Conservation (phyloP, 1,284 basidiomycete species). For the Cutaneotrichosporon mucoides region DNA sequence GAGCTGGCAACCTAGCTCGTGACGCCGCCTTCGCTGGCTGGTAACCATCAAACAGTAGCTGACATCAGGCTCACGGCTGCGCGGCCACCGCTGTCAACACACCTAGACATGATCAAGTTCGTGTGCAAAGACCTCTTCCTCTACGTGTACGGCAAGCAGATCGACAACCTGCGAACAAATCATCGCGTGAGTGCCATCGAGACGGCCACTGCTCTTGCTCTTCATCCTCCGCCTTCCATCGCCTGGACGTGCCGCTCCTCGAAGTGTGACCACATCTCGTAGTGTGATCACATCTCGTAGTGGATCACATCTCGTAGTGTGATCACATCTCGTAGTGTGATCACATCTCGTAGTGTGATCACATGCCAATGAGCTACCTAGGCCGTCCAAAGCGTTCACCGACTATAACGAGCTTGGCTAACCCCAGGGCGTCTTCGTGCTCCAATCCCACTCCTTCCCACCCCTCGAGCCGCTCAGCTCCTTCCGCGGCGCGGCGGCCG, state of each 20-base stretch:
- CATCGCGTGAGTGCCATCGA: constrained; percentile 60
- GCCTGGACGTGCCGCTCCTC: too few relatives aligned
- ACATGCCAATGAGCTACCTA: too few relatives aligned
- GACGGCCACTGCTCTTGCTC: background rate
- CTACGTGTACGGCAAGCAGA: constrained; percentile 63
- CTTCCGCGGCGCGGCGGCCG: constrained; percentile 64
- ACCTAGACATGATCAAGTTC: constrained; percentile 88
- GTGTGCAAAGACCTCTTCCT: constrained; percentile 82
- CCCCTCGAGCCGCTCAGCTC: constrained; percentile 72
- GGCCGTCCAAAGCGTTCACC: too few relatives aligned
- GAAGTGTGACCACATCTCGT: too few relatives aligned
- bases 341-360: too few relatives aligned
- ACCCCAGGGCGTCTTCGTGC: constrained; percentile 78
- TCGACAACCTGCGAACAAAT: constrained; percentile 91
- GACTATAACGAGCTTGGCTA: too few relatives aligned
- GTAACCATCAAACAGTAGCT: background rate
- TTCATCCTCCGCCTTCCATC: too few relatives aligned
- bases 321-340: too few relatives aligned
- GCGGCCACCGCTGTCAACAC: constrained; percentile 68
- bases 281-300: too few relatives aligned
- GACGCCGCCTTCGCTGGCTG: too few relatives aligned
- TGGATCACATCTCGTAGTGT: too few relatives aligned
- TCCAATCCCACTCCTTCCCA: constrained; percentile 86
- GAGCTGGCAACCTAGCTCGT: too few relatives aligned
- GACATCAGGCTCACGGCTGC: constrained; percentile 66